phyloP scores from a whole-genome alignment of 164 flowering plant species.

The Brasenia schreberi region DNA sequence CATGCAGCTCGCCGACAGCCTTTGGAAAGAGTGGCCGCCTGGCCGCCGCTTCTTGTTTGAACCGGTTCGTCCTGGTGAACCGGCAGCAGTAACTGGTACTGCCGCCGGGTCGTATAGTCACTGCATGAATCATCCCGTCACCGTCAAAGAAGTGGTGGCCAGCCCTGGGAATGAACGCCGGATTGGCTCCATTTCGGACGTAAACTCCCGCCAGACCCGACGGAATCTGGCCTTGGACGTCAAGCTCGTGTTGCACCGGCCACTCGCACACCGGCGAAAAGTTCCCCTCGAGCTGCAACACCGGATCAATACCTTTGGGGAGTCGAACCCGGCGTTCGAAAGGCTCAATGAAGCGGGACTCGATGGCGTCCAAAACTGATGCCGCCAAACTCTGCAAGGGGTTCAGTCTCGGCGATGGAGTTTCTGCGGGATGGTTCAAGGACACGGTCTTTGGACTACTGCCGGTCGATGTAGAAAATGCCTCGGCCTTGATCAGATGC shows the following conservation, averaged over 20 bases:
- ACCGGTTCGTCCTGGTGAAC: constrained; percentile 31
- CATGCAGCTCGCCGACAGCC: constrained; percentile 39
- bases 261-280: constrained; percentile 33
- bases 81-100: constrained; percentile 25
- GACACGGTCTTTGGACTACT: too few relatives aligned
- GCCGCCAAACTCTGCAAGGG: constrained; percentile 27
- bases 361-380: constrained; percentile 17
- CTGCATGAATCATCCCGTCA: constrained; percentile 46
- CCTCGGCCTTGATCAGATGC: too few relatives aligned
- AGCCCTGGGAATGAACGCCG: constrained; percentile 18
- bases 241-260: constrained; percentile 15
- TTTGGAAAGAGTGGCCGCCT: constrained; percentile 28
- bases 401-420: constrained; percentile 7
- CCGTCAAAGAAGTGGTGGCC: constrained; percentile 47
- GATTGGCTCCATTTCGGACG: constrained; percentile 41
- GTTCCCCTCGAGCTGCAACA: constrained; percentile 33
- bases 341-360: constrained; percentile 6
- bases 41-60: constrained; percentile 16
- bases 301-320: constrained; percentile 27
- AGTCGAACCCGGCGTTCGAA: constrained; percentile 13
- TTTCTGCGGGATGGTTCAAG: too few relatives aligned
- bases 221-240: constrained; percentile 25
- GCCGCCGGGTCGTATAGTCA: constrained; percentile 8
- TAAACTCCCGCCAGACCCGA: constrained; percentile 24
- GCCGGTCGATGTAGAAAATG: too few relatives aligned